phyloP scores from a whole-genome alignment of 129 eudicot genomes.

The Pulicaria dysenterica region DNA sequence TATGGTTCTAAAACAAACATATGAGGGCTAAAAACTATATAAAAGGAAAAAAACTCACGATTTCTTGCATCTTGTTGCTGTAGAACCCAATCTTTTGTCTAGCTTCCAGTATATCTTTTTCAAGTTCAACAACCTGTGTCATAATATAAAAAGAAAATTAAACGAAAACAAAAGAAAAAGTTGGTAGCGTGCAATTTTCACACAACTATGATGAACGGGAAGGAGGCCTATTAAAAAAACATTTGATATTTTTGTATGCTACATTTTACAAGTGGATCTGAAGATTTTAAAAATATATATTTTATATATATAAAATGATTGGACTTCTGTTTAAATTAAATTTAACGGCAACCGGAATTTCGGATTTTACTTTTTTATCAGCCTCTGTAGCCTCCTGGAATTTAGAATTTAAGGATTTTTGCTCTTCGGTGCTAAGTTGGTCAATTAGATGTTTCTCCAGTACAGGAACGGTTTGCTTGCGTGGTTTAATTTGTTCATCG shows the following conservation, averaged over 20 bases:
- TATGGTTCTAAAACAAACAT: neutral
- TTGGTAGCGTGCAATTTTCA: constrained; percentile 7
- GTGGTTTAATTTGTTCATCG: constrained; percentile 68
- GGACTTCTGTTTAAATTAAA: neutral
- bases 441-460: constrained; percentile 86
- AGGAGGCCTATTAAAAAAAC: neutral
- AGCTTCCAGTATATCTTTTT: constrained; percentile 78
- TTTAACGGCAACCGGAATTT: constrained; percentile 4
- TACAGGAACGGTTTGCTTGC: constrained; percentile 69
- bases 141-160: neutral
- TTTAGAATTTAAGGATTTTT: constrained; percentile 69
- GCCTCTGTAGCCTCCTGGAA: constrained; percentile 86
- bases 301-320: no score
- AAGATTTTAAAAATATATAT: no score
- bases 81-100: constrained; percentile 76
- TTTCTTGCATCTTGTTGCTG: constrained; percentile 91
- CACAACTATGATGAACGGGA: constrained; percentile 6
- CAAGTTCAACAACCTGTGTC: constrained; percentile 63
- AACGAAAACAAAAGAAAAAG: neutral
- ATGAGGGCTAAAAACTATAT: neutral
- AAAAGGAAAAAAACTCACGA: constrained; percentile 53
- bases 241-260: constrained; percentile 1
- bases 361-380: constrained; percentile 63
- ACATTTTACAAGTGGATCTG: neutral
- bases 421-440: constrained; percentile 90